These are phyloP conservation scores for Yamadazyma epiphylla DNA, from an alignment of 1,139 yeast genomes.

Conservation along the genomic window DNA sequence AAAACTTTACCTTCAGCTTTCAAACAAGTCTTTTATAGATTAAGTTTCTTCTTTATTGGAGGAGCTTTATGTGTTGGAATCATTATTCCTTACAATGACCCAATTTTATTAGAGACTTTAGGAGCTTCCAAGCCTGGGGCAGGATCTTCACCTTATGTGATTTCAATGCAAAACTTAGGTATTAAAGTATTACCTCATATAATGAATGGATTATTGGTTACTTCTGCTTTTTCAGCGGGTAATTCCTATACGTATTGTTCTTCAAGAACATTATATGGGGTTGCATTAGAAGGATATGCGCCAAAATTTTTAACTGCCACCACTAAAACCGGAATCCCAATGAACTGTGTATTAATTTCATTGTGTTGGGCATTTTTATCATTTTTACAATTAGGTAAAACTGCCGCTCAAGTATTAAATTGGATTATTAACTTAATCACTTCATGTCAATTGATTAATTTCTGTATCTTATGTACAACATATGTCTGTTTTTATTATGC, in stretches of 20 bases:
- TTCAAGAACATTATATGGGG: constrained; percentile 42
- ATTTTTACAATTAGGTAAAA: constrained; percentile 32
- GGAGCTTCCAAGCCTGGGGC: constrained; percentile 47
- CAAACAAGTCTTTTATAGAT: constrained; percentile 71
- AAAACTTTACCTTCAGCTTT: constrained; percentile 74
- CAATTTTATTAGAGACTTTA: constrained; percentile 32
- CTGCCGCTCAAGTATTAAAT: constrained; percentile 53
- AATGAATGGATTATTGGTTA: constrained; percentile 40
- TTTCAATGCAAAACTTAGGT: constrained; percentile 44
- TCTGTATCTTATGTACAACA: constrained; percentile 61
- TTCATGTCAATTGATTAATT: constrained; percentile 54
- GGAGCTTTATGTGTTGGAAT: constrained; percentile 55
- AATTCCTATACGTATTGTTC: constrained; percentile 47
- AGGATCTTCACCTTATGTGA: constrained; percentile 70
- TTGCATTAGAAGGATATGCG: constrained; percentile 44
- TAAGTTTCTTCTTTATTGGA: constrained; percentile 53
- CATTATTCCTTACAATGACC: constrained; percentile 70
- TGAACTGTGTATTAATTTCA: constrained; percentile 26
- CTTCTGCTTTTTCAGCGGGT: constrained; percentile 45
- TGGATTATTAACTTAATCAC: constrained; percentile 73
- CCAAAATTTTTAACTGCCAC: constrained; percentile 47
- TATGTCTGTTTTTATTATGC: constrained; percentile 63
- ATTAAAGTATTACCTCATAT: constrained; percentile 42
- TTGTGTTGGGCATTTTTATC: constrained; percentile 43
- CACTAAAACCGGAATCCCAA: constrained; percentile 35